phyloP scores from a whole-genome alignment of 75 land plant species.

The Pinus tabuliformis region DNA sequence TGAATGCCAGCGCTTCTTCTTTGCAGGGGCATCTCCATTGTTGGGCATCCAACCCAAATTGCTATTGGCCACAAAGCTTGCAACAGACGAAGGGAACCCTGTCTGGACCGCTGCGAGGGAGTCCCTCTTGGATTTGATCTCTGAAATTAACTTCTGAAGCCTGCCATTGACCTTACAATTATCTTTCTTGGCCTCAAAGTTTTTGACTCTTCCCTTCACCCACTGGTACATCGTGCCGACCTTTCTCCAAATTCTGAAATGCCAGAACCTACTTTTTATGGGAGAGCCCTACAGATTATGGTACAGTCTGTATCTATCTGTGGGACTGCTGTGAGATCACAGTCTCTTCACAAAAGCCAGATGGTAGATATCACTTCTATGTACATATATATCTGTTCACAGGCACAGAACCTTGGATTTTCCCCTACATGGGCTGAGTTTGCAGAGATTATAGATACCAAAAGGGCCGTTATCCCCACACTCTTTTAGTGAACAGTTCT shows the following conservation, averaged over 20 bases:
- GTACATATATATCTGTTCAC: too few relatives aligned
- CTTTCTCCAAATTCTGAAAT: not conserved
- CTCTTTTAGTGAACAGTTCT: too few relatives aligned
- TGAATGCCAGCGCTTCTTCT: slow-evolving; percentile 1
- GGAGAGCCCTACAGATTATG: too few relatives aligned
- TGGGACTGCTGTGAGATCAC: too few relatives aligned
- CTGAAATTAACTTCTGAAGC: slow-evolving; percentile 5
- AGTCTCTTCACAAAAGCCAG: too few relatives aligned
- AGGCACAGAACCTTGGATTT: too few relatives aligned
- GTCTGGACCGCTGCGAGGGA: slow-evolving; percentile 7
- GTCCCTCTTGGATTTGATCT: slow-evolving; percentile 8
- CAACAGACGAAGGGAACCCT: slow-evolving; percentile 11
- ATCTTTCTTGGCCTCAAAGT: slow-evolving; percentile 2
- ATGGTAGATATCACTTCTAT: too few relatives aligned
- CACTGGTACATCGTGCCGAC: slow-evolving; percentile 4
- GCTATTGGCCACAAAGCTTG: slow-evolving; percentile 6
- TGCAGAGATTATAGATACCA: too few relatives aligned
- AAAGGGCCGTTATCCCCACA: too few relatives aligned
- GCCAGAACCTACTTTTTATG: too few relatives aligned
- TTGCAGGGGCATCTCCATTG: not conserved
- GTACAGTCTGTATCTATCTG: too few relatives aligned
- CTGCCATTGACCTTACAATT: slow-evolving; percentile 1
- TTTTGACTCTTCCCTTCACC: slow-evolving; percentile 6
- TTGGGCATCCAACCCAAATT: slow-evolving; percentile 7
- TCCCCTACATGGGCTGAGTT: too few relatives aligned